Conservation (phyloP, 495 filamentous ascomycete genomes). For the Penicillium antarcticum region DNA sequence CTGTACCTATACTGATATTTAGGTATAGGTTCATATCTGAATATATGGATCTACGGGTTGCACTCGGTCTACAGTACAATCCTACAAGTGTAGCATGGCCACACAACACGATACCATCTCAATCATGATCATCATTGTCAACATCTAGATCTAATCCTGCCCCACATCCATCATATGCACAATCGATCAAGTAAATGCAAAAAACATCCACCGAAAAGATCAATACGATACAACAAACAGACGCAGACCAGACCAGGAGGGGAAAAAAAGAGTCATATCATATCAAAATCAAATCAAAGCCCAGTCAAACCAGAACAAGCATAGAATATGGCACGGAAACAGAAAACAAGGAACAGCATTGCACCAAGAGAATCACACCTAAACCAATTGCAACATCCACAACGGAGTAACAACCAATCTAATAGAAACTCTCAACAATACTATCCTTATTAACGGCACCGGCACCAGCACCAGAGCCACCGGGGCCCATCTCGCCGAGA, state of each 20-base stretch:
- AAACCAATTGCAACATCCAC: neutral
- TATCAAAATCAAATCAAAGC: too few relatives aligned
- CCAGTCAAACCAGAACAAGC: too few relatives aligned
- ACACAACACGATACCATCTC: neutral
- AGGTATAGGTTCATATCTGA: too few relatives aligned
- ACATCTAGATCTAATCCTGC: slow-evolving; percentile 3
- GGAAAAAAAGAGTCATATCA: too few relatives aligned
- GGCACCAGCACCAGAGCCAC: slow-evolving; percentile 55
- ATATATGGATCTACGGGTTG: too few relatives aligned
- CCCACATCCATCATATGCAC: slow-evolving; percentile 2
- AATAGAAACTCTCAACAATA: slow-evolving; percentile 98
- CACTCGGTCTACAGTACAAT: too few relatives aligned
- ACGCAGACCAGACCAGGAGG: neutral
- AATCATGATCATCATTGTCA: slow-evolving; percentile 1
- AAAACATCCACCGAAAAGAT: neutral
- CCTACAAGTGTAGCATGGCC: too few relatives aligned
- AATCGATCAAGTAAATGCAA: slow-evolving; percentile 4
- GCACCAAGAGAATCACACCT: neutral
- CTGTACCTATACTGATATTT: too few relatives aligned
- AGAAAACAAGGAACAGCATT: too few relatives aligned
- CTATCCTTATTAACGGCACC: slow-evolving; percentile 86
- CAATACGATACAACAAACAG: neutral
- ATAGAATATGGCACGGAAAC: too few relatives aligned
- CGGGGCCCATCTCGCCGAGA: slow-evolving; percentile 67
- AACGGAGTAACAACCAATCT: slow-evolving; percentile 22